Conservation (phyloP, 164 flowering plant genomes). For the Brasenia schreberi region DNA sequence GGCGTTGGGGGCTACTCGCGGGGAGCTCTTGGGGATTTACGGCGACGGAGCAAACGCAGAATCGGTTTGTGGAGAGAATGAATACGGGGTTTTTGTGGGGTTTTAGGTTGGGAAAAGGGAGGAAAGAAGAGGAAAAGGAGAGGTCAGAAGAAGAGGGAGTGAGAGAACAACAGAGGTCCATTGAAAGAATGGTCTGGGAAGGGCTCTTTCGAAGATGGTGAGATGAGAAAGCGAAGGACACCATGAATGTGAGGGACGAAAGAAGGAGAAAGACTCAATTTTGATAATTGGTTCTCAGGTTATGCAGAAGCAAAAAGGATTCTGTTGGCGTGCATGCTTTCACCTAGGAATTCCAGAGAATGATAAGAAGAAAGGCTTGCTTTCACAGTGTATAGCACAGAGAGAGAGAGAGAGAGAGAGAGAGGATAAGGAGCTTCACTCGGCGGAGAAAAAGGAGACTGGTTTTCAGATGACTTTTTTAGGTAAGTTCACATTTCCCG, state of each 20-base stretch:
- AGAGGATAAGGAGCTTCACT: too few species aligned
- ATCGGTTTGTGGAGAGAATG: constrained; percentile 10
- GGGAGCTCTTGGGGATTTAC: constrained; percentile 61
- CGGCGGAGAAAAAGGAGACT: too few species aligned
- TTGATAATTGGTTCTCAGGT: too few species aligned
- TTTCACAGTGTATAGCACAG: too few species aligned
- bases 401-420: too few species aligned
- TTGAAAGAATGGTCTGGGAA: constrained; percentile 12
- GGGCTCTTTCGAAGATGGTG: neutral
- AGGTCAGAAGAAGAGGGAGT: constrained; percentile 24
- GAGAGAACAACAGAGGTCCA: constrained; percentile 24
- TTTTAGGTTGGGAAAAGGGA: constrained; percentile 30
- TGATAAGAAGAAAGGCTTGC: too few species aligned
- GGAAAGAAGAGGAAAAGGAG: constrained; percentile 52
- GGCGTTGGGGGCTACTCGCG: constrained; percentile 64
- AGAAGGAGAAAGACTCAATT: too few species aligned
- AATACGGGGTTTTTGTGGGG: constrained; percentile 20
- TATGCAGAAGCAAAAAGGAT: too few species aligned
- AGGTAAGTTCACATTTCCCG: too few species aligned
- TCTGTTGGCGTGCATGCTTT: too few species aligned
- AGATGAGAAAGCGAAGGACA: neutral
- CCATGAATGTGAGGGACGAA: neutral
- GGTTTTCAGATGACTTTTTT: too few species aligned
- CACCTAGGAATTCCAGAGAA: too few species aligned
- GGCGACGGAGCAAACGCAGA: constrained; percentile 41